Percentiles rank a stretch among this genome's conserved stretches.
phyloP scores from a whole-genome alignment of 306 rosid species.

The Astragalus glycyphyllos region DNA sequence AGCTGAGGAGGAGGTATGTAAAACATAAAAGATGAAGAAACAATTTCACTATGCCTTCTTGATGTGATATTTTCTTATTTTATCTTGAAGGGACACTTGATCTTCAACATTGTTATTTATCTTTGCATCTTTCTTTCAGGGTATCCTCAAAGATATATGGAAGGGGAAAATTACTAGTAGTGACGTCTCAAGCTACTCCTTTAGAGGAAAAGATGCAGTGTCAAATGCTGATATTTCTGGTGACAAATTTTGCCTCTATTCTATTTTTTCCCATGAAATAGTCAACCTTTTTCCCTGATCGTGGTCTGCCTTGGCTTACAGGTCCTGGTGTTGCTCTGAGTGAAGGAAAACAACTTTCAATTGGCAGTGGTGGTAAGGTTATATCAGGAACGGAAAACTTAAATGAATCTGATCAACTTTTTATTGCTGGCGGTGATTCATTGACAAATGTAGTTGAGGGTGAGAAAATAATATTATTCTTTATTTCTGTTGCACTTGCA shows the following conservation, averaged over 20 bases:
- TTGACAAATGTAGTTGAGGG: conserved; percentile 48
- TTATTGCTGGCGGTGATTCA: conserved; percentile 41
- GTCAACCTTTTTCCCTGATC: conserved; percentile 22
- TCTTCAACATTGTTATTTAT: conserved; percentile 16
- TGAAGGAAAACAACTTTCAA: conserved; percentile 48
- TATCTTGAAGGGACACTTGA: conserved; percentile 14
- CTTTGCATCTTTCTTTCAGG: conserved; percentile 53
- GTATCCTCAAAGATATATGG: conserved; percentile 61
- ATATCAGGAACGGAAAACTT: conserved; percentile 28
- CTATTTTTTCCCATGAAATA: neutral
- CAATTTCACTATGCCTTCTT: neutral
- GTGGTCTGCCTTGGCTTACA: conserved; percentile 17
- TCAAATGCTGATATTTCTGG: conserved; percentile 52
- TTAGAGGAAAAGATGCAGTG: conserved; percentile 51
- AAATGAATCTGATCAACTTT: conserved; percentile 45
- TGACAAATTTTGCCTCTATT: conserved; percentile 29
- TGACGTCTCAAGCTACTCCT: conserved; percentile 49
- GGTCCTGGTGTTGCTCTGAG: conserved; percentile 41
- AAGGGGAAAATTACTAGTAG: conserved; percentile 62
- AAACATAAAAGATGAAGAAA: conserved; percentile 27
- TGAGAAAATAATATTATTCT: conserved; percentile 43
- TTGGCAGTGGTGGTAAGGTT: conserved; percentile 40
- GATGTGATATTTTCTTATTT: conserved; percentile 7
- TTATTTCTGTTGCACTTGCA: conserved; percentile 18
- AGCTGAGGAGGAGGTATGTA: conserved; percentile 70